Evolutionary conservation across 345 rosid genomes (phyloP).

Genomic region (Acer negundo): DNA sequence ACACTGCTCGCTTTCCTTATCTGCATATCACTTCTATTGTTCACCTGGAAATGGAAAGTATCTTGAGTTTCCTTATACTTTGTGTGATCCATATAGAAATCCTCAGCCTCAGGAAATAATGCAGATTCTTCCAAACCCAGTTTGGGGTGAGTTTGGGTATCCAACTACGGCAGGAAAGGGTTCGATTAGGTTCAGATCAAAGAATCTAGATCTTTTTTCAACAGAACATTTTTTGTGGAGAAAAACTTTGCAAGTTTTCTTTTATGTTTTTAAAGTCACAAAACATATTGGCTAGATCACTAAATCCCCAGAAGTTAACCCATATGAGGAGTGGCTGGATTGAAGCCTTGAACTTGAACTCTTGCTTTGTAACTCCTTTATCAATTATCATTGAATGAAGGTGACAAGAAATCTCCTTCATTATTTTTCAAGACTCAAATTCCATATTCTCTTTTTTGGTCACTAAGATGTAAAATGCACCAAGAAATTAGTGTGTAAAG

Average conservation of each 20-base stretch:
- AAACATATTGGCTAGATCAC: neutral
- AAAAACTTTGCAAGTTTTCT: neutral
- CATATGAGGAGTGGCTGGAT: too few relatives aligned
- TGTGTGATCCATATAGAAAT: slow-evolving; percentile 54
- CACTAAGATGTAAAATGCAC: neutral
- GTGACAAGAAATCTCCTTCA: neutral
- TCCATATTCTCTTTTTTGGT: neutral
- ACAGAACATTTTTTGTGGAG: neutral
- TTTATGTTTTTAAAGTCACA: neutral
- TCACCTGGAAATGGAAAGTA: slow-evolving; percentile 48
- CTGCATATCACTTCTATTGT: slow-evolving; percentile 49
- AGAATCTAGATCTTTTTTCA: slow-evolving; percentile 12
- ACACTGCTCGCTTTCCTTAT: slow-evolving; percentile 35
- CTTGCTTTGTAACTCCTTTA: neutral
- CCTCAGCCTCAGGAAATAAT: slow-evolving; percentile 59
- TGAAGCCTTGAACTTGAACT: neutral
- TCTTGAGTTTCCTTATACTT: slow-evolving; percentile 35
- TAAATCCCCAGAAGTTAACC: too few relatives aligned
- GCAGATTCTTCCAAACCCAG: slow-evolving; percentile 51
- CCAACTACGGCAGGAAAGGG: slow-evolving; percentile 48
- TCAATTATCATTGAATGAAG: neutral
- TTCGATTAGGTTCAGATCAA: slow-evolving; percentile 16
- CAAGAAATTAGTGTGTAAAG: neutral
- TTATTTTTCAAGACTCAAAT: too few relatives aligned
- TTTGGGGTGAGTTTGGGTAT: slow-evolving; percentile 54